Evolutionary conservation across 2,329 filamentous ascomycete genomes (phyloP), one percentile per base, ranked within the genome.

Genomic region (Ophiostoma australiae): DNA sequence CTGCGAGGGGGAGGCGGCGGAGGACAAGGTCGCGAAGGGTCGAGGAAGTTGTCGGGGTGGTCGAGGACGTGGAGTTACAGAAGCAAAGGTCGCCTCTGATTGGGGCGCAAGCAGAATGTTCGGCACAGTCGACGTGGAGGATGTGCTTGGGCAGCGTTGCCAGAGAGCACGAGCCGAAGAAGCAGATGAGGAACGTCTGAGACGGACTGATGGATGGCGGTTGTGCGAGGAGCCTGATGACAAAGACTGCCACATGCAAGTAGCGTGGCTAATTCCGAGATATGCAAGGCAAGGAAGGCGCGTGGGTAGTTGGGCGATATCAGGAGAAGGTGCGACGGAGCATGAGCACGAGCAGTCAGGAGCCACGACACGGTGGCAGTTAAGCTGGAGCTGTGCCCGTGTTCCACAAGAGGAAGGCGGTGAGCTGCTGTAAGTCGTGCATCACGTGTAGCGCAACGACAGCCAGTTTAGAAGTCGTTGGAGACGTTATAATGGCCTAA

Each of bases 361-460:
- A 71, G 70, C 68, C 68, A 72, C 69, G 69, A 72, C 69, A 65
- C 66, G 52, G 52, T 58, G 61, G 35, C 11, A 48, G 17, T 23
- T 20, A 48, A 27, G 41, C 41, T 44, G 48, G 48, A 55, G 52
- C 52, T 27, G 23, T 27, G n/a, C 23, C 44, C 4, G 17, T 17
- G 20, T 3, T 52, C 66, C 58, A 15, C 31, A 71, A 70, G 11
- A 17, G 70, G 72, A 72, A 72, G 70, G 72, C 72, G 72, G 72
- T 72, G 69, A 68, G 31, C 2, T 20, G 10, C 41, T 58, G 17
- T 65, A 65, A 37, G 61, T 65, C 20, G 58, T 33, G 8, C 15
- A 27, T 71, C 71, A 72, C 70, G 70, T 72, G 66, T 66, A 27
- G n/a, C 27, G 5, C 41, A n/a, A 52, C 31, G 35, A 15, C 20